phyloP scores from a whole-genome alignment of 495 filamentous ascomycete genomes.

The Hypoxylon fuscum region DNA sequence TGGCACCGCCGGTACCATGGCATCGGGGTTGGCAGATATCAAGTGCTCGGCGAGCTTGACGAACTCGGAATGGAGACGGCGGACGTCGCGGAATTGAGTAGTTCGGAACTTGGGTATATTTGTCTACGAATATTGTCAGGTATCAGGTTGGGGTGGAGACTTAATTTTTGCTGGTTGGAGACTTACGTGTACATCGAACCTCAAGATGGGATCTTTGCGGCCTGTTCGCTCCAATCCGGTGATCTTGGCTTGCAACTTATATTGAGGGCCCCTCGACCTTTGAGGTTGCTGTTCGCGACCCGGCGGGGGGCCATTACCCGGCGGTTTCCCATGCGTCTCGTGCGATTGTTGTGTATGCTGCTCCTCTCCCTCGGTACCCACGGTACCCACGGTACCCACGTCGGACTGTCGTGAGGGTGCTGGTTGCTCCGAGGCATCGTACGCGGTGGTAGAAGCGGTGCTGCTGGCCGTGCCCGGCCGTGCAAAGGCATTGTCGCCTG shows the following conservation, averaged over 20 bases:
- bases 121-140: slow-evolving; percentile 65
- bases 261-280: slow-evolving; percentile 67
- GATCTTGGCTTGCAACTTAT: slow-evolving; percentile 92
- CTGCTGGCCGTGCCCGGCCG: slow-evolving; percentile 52
- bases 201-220: slow-evolving; percentile 92
- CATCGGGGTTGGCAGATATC: slow-evolving; percentile 94
- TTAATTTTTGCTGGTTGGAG: too few relatives aligned
- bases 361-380: slow-evolving; percentile 47
- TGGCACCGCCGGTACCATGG: slow-evolving; percentile 96
- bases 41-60: slow-evolving; percentile 93
- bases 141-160: neutral
- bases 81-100: slow-evolving; percentile 96
- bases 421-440: slow-evolving; percentile 38
- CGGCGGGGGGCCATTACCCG: slow-evolving; percentile 1
- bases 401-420: slow-evolving; percentile 49
- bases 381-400: slow-evolving; percentile 40
- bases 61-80: slow-evolving; percentile 94
- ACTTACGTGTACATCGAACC: slow-evolving; percentile 96
- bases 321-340: slow-evolving; percentile 41
- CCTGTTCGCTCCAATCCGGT: slow-evolving; percentile 91
- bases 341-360: slow-evolving; percentile 60
- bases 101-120: slow-evolving; percentile 97
- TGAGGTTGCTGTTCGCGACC: slow-evolving; percentile 40
- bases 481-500: slow-evolving; percentile 50
- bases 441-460: slow-evolving; percentile 44